Base-by-base conservation (phyloP, 2,329 filamentous ascomycete genomes). In the Nothopassalora personata region DNA sequence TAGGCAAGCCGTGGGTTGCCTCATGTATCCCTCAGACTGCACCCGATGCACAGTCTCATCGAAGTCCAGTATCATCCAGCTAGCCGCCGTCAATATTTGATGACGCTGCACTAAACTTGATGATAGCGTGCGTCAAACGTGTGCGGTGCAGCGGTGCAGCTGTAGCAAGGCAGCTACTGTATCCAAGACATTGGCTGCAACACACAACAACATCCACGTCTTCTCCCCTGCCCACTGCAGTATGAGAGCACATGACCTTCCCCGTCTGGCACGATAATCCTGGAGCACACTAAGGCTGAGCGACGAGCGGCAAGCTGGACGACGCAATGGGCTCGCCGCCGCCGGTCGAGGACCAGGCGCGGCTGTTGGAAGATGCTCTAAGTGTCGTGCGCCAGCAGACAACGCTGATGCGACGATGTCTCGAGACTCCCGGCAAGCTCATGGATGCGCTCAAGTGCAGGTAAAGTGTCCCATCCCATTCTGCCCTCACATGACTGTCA, bases 371-470 rank as follows among this genome's bases (percentile, higher is more conserved):
- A 80, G 94, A 99, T 87, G 94, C 95, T 72, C 81, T 97, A 77
- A 86, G 89, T 62, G 93, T 96, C 54, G 95, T 99, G 77, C 90
- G 93, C 78, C 93, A 97, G 79, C 95, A 99, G 84, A 94, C 93
- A 60, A 86, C 87, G 71, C 83, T 96, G 74, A 99, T 99, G 94
- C 91, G 93, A 79, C 93, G 95, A 80, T 97, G 92, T 71, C 83
- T 99, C 62, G 95, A 99, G 74, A 95, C 91, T 9, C 92, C 94
- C 6, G 93, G 94, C 65, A 99, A 99, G 83, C 86, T 99, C 66
- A 99, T 99, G 94, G 94, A 99, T 81, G 94, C 94, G 70, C 85
- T 99, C 71, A 99, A 99, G 80, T 97, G 93, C 89, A 96, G 92
- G 94, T 97, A 84, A 70, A 88, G 53, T 19, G 56, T 18, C n/a